Evolutionary conservation across 257 asterid genomes (phyloP).

Genomic region (Marsdenia floribunda): DNA sequence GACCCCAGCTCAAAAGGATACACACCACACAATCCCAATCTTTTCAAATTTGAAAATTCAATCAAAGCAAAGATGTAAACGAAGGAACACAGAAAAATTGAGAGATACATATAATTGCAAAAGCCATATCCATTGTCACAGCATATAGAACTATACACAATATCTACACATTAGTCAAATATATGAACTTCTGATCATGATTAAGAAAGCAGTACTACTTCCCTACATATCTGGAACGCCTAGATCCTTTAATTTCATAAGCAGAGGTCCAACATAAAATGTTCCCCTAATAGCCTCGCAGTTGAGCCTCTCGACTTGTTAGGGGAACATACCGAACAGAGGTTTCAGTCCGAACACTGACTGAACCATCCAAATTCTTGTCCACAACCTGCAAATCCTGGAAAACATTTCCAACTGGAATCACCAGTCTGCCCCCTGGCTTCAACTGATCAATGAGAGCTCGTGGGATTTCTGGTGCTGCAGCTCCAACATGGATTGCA

Average conservation of each 20-base stretch:
- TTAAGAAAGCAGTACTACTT: not conserved
- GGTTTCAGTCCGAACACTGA: conserved; percentile 56
- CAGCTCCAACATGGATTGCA: conserved; percentile 98
- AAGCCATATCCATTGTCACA: not conserved
- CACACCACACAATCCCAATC: not conserved
- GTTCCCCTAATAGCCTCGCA: conserved; percentile 33
- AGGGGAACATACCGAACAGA: conserved; percentile 76
- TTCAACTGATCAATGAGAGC: conserved; percentile 78
- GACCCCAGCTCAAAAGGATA: not conserved
- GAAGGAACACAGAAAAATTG: not conserved
- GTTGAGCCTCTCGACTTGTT: conserved; percentile 80
- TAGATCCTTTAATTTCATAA: not conserved
- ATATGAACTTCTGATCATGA: not conserved
- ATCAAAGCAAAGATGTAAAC: not conserved
- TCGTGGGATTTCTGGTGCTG: conserved; percentile 81
- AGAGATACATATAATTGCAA: not conserved
- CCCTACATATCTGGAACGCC: not conserved
- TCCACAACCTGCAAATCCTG: conserved; percentile 90
- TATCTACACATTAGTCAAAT: not conserved
- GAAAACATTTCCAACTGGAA: conserved; percentile 75
- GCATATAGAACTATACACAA: conserved; percentile 4
- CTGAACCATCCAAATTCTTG: conserved; percentile 60
- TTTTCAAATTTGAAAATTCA: not conserved
- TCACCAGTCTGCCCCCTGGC: conserved; percentile 94
- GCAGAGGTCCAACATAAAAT: not conserved